phyloP scores from a whole-genome alignment of 345 rosid genomes.

The Pugionium cornutum region DNA sequence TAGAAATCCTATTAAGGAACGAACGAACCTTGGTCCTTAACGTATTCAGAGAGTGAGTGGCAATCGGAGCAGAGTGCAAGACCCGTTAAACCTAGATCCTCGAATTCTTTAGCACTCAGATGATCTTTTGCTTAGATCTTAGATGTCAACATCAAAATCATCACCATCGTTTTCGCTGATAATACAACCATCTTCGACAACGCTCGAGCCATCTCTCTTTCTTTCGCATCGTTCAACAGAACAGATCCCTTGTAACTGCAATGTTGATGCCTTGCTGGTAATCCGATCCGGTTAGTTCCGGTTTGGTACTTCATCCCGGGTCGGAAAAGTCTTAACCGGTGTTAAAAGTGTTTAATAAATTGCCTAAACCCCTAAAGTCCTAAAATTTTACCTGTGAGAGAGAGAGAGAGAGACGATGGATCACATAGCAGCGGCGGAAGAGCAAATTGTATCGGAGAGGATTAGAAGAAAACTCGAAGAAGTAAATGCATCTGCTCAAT shows the following conservation, averaged over 20 bases:
- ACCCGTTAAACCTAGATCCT: slow-evolving; percentile 90
- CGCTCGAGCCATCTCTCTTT: slow-evolving; percentile 31
- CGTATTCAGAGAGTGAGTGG: slow-evolving; percentile 76
- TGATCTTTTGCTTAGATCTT: slow-evolving; percentile 53
- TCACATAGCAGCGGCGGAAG: slow-evolving; percentile 64
- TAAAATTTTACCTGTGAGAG: slow-evolving; percentile 5
- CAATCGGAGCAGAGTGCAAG: slow-evolving; percentile 98
- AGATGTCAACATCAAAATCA: slow-evolving; percentile 12
- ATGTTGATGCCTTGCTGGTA: slow-evolving; percentile 1
- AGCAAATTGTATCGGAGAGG: slow-evolving; percentile 65
- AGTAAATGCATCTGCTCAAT: slow-evolving; percentile 63
- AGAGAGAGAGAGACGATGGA: slow-evolving; percentile 49
- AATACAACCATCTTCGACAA: slow-evolving; percentile 26
- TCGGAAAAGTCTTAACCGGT: slow-evolving; percentile 9
- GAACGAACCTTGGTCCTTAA: slow-evolving; percentile 74
- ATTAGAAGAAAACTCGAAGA: slow-evolving; percentile 61
- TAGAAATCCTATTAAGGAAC: neutral
- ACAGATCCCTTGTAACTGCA: slow-evolving; percentile 3
- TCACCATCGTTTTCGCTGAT: slow-evolving; percentile 20
- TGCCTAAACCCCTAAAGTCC: slow-evolving; percentile 33
- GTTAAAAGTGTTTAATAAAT: neutral
- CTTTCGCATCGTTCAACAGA: slow-evolving; percentile 16
- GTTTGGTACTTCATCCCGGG: neutral
- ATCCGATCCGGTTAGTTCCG: slow-evolving; percentile 26
- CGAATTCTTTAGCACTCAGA: slow-evolving; percentile 71